These are phyloP conservation scores for Lathyrus oleraceus DNA, from an alignment of 306 rosid genomes.

Conservation along the genomic window DNA sequence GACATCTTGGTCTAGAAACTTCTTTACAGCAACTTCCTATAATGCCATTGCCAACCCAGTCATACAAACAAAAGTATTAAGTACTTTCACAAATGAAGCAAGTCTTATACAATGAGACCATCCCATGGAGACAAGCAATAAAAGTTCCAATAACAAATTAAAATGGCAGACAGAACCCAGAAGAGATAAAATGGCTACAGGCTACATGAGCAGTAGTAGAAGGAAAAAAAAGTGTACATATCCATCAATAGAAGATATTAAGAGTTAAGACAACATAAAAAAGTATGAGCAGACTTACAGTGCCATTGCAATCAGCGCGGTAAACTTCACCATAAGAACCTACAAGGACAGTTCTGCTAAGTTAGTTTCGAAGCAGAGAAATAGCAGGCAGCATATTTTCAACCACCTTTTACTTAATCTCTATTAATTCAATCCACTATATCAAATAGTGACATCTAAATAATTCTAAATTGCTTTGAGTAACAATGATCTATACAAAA, in stretches of 20 bases:
- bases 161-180: neutral
- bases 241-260: conserved; percentile 20
- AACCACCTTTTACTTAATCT: conserved; percentile 5
- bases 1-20: conserved; percentile 92
- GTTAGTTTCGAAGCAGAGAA: conserved; percentile 14
- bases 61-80: conserved; percentile 27
- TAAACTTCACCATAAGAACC: conserved; percentile 91
- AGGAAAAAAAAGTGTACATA: neutral
- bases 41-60: conserved; percentile 37
- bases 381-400: conserved; percentile 12
- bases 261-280: conserved; percentile 10
- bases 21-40: conserved; percentile 99
- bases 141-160: conserved; percentile 25
- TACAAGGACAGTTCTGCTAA: conserved; percentile 25
- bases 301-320: conserved; percentile 88
- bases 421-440: conserved; percentile 1
- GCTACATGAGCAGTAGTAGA: conserved; percentile 12
- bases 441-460: conserved; percentile 24
- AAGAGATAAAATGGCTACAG: conserved; percentile 20
- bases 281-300: conserved; percentile 65
- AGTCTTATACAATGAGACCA: conserved; percentile 24
- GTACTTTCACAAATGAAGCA: conserved; percentile 22
- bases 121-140: conserved; percentile 25
- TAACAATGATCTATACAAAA: neutral
- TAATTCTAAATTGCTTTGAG: conserved; percentile 10